A percentile compares a stretch with the other conserved stretches of the same genome.
Conservation (phyloP, 2,329 filamentous ascomycete genomes). For the Colletotrichum aenigma region DNA sequence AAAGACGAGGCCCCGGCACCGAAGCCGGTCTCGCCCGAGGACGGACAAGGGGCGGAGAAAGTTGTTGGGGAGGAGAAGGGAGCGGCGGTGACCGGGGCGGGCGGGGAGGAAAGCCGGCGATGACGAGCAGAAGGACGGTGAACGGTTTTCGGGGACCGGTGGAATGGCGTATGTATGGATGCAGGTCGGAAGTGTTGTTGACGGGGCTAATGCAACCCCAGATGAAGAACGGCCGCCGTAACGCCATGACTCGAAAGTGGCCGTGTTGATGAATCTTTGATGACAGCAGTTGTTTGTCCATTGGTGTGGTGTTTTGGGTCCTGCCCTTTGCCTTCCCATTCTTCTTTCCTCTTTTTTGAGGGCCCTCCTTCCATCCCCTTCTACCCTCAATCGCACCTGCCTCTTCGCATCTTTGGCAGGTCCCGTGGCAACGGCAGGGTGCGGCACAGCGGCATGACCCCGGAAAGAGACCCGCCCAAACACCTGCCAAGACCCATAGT, state of each 20-base stretch:
- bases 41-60: neutral
- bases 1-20: neutral
- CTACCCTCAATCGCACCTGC: neutral
- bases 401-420: neutral
- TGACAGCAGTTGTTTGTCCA: neutral
- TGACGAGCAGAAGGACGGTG: neutral
- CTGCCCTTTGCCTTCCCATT: neutral
- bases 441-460: neutral
- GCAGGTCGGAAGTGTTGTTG: neutral
- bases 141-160: neutral
- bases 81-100: conserved; percentile 1
- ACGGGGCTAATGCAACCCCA: neutral
- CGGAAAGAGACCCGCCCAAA: conserved; percentile 1
- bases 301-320: neutral
- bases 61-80: neutral
- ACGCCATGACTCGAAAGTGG: neutral
- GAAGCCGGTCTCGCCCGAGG: conserved; percentile 5
- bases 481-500: conserved; percentile 10
- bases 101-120: neutral
- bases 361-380: neutral
- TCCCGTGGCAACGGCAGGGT: neutral
- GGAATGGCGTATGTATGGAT: neutral
- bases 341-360: neutral
- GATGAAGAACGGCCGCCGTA: neutral
- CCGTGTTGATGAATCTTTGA: neutral